Evolutionary conservation across 2,329 filamentous ascomycete species (phyloP).

Genomic region (Ciborinia camelliae): DNA sequence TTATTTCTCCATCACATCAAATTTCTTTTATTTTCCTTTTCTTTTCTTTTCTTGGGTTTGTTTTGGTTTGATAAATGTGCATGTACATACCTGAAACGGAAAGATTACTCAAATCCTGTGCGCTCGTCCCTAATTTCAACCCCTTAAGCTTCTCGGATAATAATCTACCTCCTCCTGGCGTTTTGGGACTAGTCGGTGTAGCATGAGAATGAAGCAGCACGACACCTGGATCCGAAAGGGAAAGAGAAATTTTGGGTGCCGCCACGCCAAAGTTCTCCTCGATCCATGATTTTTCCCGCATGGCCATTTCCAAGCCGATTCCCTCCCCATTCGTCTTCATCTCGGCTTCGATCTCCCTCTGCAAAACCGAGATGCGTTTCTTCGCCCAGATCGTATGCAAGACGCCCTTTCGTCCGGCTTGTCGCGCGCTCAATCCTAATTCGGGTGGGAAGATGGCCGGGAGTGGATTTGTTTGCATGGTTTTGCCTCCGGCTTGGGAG

Average conservation of each 20-base stretch:
- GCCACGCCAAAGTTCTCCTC: slow-evolving; percentile 67
- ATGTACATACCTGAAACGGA: slow-evolving; percentile 50
- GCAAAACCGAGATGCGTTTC: slow-evolving; percentile 70
- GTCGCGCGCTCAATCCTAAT: slow-evolving; percentile 62
- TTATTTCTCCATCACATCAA: too few relatives aligned
- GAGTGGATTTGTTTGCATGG: slow-evolving; percentile 69
- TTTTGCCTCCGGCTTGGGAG: slow-evolving; percentile 42
- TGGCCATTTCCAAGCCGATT: slow-evolving; percentile 77
- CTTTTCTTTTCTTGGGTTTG: too few relatives aligned
- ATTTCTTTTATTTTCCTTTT: too few relatives aligned
- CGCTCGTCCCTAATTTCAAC: slow-evolving; percentile 71
- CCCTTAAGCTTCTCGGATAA: slow-evolving; percentile 78
- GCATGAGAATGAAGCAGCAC: too few relatives aligned
- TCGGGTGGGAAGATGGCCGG: slow-evolving; percentile 83
- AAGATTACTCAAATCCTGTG: slow-evolving; percentile 56
- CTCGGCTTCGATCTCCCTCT: slow-evolving; percentile 73
- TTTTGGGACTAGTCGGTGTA: slow-evolving; percentile 54
- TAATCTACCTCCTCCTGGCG: slow-evolving; percentile 64
- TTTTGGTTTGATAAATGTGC: too few relatives aligned
- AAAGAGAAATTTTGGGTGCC: too few relatives aligned
- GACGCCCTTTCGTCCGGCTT: slow-evolving; percentile 73
- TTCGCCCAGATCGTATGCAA: slow-evolving; percentile 86
- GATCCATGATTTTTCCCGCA: slow-evolving; percentile 83
- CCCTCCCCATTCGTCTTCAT: slow-evolving; percentile 73
- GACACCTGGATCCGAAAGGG: too few relatives aligned